These are phyloP conservation scores for Ensete glaucum DNA, from an alignment of 176 grass and related monocot species.

Conservation along the genomic window DNA sequence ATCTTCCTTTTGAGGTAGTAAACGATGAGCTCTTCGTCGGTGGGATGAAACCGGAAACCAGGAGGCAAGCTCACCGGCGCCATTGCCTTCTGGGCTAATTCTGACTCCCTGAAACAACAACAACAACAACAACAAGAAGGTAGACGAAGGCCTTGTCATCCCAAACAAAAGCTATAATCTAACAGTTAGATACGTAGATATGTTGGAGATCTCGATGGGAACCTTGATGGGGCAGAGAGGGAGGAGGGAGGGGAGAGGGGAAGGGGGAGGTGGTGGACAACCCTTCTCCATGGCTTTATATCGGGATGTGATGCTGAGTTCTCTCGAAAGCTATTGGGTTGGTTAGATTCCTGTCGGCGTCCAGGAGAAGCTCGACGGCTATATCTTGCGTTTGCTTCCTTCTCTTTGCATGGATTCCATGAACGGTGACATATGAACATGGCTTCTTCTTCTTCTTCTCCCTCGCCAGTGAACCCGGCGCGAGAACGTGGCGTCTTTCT, in stretches of 20 bases:
- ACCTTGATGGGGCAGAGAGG: not conserved
- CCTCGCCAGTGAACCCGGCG: not conserved
- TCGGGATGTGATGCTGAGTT: not conserved
- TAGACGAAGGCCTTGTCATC: not conserved
- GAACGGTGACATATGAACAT: not conserved
- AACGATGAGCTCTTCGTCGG: constrained; percentile 7
- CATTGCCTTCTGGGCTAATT: not conserved
- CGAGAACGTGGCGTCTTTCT: not conserved
- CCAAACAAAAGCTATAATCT: not conserved
- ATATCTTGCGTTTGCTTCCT: not conserved
- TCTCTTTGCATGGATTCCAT: too few relatives aligned
- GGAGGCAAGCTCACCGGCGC: constrained; percentile 7
- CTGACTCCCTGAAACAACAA: not conserved
- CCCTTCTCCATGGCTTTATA: not conserved
- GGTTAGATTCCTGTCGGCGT: constrained; percentile 3
- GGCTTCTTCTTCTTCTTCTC: not conserved
- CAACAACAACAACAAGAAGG: not conserved
- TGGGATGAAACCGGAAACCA: constrained; percentile 16
- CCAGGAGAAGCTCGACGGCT: constrained; percentile 1
- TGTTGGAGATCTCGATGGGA: not conserved
- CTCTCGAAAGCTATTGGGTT: not conserved
- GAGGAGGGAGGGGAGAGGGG: not conserved
- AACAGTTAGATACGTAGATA: not conserved
- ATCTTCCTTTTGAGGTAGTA: constrained; percentile 19
- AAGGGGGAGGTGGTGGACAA: not conserved